These are phyloP conservation scores for Baorangia bicolor DNA, from an alignment of 768 basidiomycete species.

Conservation along the genomic window DNA sequence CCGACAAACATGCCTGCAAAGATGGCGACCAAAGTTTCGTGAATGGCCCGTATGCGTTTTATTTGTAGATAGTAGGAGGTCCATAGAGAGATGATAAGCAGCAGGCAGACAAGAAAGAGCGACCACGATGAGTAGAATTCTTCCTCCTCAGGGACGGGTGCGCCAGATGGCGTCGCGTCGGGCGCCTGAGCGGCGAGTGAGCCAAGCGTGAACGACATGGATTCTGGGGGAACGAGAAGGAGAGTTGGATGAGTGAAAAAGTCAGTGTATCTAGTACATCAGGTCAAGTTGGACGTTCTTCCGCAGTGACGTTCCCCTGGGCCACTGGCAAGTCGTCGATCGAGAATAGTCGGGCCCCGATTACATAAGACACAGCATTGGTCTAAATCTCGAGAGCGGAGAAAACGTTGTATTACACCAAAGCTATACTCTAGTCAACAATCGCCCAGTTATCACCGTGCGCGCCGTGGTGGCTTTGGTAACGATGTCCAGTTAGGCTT, in stretches of 20 bases:
- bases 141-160: constrained; percentile 65
- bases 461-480: constrained; percentile 21
- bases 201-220: constrained; percentile 40
- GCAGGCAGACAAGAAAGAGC: constrained; percentile 87
- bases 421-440: not conserved
- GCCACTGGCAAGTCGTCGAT: not conserved
- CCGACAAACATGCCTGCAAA: constrained; percentile 97
- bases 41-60: constrained; percentile 90
- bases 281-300: not conserved
- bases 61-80: constrained; percentile 98
- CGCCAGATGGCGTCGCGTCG: constrained; percentile 28
- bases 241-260: too few species aligned
- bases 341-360: not conserved
- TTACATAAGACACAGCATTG: constrained; percentile 22
- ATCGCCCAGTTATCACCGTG: not conserved
- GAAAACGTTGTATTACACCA: not conserved
- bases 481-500: constrained; percentile 26
- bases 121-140: constrained; percentile 94
- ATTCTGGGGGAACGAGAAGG: constrained; percentile 10
- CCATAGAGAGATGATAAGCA: constrained; percentile 92
- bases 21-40: constrained; percentile 95
- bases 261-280: constrained; percentile 10
- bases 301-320: not conserved
- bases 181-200: constrained; percentile 34
- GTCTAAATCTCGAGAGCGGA: not conserved